These are phyloP conservation scores for Grosmannia huntii DNA, from an alignment of 2,329 filamentous ascomycete genomes.

Conservation along the genomic window DNA sequence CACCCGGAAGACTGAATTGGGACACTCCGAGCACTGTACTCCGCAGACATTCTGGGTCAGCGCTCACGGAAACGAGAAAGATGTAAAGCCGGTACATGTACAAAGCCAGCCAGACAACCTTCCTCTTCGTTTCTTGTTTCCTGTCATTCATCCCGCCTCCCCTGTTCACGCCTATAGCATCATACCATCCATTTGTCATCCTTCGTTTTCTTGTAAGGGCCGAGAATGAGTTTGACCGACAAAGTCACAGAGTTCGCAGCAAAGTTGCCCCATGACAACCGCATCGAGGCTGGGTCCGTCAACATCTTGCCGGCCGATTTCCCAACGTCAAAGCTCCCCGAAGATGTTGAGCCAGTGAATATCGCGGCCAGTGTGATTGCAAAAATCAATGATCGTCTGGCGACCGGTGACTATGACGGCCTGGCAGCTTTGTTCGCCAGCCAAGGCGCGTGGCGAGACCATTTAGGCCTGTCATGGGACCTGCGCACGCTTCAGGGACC, in stretches of 20 bases:
- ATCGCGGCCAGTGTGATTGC: conserved; percentile 26
- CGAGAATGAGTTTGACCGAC: neutral
- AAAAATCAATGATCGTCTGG: conserved; percentile 27
- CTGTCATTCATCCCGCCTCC: neutral
- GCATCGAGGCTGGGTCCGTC: conserved; percentile 34
- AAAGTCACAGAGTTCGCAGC: conserved; percentile 1
- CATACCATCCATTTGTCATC: neutral
- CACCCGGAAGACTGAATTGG: neutral
- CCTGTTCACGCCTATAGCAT: too few species aligned
- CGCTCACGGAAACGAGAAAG: neutral
- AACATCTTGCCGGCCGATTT: conserved; percentile 37
- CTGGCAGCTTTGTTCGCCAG: conserved; percentile 27
- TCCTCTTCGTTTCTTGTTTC: neutral
- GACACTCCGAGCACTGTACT: neutral
- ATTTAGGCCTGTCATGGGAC: conserved; percentile 43
- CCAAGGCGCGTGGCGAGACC: conserved; percentile 45
- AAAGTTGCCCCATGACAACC: conserved; percentile 9
- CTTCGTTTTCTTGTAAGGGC: neutral
- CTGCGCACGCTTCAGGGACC: conserved; percentile 37
- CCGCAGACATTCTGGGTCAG: neutral
- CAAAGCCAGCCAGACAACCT: neutral
- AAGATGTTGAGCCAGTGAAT: conserved; percentile 20
- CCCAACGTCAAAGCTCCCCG: conserved; percentile 18
- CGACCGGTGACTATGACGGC: conserved; percentile 19
- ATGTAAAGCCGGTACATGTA: neutral